A percentile compares a stretch with the other conserved stretches of the same genome.
Evolutionary conservation across 768 basidiomycete genomes (phyloP).

Genomic region (Saitozyma podzolica): DNA sequence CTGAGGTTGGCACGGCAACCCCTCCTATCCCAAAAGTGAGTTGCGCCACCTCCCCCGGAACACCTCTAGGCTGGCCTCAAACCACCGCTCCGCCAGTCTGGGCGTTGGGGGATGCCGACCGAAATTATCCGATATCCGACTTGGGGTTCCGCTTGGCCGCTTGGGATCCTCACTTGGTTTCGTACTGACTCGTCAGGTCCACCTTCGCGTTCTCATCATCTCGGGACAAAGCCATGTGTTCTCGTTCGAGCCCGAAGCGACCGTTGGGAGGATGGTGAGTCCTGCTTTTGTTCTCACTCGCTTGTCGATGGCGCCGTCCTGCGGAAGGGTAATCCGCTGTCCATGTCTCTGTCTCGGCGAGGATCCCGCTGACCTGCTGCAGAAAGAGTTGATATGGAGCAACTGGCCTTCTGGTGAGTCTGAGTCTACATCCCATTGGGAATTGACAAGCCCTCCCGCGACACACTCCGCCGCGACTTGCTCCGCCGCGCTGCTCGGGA

Average conservation of each 20-base stretch:
- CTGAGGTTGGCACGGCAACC: too few relatives aligned
- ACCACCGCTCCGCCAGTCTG: too few relatives aligned
- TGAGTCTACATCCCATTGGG: not conserved
- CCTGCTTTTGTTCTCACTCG: not conserved
- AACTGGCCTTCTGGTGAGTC: conserved; percentile 41
- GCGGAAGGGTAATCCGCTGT: too few relatives aligned
- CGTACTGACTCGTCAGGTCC: conserved; percentile 11
- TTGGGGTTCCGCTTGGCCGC: not conserved
- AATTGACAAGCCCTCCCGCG: conserved; percentile 11
- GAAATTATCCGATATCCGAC: too few relatives aligned
- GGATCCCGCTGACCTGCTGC: not conserved
- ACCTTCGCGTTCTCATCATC: conserved; percentile 47
- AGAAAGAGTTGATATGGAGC: conserved; percentile 43
- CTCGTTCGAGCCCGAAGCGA: conserved; percentile 47
- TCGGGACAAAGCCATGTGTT: conserved; percentile 48
- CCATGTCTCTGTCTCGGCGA: not conserved
- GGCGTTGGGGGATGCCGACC: too few relatives aligned
- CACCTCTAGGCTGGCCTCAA: too few relatives aligned
- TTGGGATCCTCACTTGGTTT: too few relatives aligned
- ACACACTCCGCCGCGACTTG: too few relatives aligned
- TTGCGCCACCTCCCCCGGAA: too few relatives aligned
- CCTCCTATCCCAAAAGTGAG: too few relatives aligned
- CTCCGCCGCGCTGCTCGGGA: not conserved
- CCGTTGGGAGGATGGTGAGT: conserved; percentile 45
- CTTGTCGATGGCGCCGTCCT: too few relatives aligned